Conservation (phyloP, 2,329 filamentous ascomycete species). For the Scedosporium aurantiacum region DNA sequence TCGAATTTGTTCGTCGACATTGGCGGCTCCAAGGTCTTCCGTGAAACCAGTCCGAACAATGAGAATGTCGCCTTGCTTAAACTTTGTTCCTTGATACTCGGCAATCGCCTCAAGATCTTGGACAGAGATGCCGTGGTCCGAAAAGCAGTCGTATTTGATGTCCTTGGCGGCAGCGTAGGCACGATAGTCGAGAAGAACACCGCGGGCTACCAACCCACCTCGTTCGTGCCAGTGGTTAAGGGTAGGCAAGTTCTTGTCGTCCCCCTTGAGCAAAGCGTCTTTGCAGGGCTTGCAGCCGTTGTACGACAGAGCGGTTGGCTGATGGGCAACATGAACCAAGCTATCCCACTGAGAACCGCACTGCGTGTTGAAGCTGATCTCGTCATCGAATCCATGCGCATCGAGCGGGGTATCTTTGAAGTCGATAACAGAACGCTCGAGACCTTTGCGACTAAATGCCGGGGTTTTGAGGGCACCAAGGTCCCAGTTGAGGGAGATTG, state of each 20-base stretch:
- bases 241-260: not conserved
- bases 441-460: not conserved
- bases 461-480: not conserved
- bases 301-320: not conserved
- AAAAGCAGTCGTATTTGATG: slow-evolving; percentile 28
- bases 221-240: not conserved
- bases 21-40: not conserved
- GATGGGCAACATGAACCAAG: not conserved
- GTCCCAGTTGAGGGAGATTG: not conserved
- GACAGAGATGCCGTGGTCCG: slow-evolving; percentile 24
- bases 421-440: not conserved
- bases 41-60: slow-evolving; percentile 26
- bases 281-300: not conserved
- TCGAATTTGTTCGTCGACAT: not conserved
- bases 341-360: not conserved
- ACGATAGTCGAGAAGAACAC: slow-evolving; percentile 38
- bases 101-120: slow-evolving; percentile 22
- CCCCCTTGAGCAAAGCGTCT: not conserved
- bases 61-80: slow-evolving; percentile 38
- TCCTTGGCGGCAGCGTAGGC: slow-evolving; percentile 26
- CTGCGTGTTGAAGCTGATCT: not conserved
- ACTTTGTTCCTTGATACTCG: slow-evolving; percentile 27
- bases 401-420: not conserved
- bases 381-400: not conserved
- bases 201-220: slow-evolving; percentile 25